Conservation (phyloP, 2,329 filamentous ascomycete genomes). For the Alternaria brassicae region DNA sequence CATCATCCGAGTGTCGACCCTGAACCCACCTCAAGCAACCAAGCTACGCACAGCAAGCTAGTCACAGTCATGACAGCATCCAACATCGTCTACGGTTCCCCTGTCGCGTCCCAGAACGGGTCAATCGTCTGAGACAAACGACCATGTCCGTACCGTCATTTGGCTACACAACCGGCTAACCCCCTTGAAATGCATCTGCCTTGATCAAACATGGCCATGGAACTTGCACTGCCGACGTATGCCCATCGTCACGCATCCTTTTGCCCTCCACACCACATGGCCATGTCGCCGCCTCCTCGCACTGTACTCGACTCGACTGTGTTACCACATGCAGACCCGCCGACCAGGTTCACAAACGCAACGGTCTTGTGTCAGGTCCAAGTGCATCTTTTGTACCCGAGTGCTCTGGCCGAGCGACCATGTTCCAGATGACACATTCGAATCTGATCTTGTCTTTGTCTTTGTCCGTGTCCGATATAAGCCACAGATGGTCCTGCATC, state of each 20-base stretch:
- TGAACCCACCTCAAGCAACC: neutral
- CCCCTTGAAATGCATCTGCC: neutral
- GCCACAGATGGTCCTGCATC: conserved; percentile 36
- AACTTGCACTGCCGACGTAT: neutral
- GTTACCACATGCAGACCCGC: conserved; percentile 41
- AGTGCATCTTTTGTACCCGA: conserved; percentile 37
- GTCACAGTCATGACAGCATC: neutral
- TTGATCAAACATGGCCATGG: conserved; percentile 12
- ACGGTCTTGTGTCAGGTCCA: conserved; percentile 45
- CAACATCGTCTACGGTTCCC: neutral
- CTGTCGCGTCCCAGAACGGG: neutral
- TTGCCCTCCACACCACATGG: conserved; percentile 34
- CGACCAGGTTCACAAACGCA: conserved; percentile 42
- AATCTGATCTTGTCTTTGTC: neutral
- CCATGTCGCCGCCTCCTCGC: conserved; percentile 24
- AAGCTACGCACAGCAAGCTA: neutral
- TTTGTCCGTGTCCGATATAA: conserved; percentile 25
- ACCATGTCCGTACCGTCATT: conserved; percentile 20
- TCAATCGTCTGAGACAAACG: conserved; percentile 23
- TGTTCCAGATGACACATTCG: neutral
- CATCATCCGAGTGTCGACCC: conserved; percentile 2
- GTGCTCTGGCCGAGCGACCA: conserved; percentile 9
- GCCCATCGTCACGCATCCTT: neutral
- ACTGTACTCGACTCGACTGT: conserved; percentile 32
- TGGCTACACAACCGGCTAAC: conserved; percentile 32